These are phyloP conservation scores for Saitozyma sp. DNA, from an alignment of 768 basidiomycete genomes.

Conservation along the genomic window DNA sequence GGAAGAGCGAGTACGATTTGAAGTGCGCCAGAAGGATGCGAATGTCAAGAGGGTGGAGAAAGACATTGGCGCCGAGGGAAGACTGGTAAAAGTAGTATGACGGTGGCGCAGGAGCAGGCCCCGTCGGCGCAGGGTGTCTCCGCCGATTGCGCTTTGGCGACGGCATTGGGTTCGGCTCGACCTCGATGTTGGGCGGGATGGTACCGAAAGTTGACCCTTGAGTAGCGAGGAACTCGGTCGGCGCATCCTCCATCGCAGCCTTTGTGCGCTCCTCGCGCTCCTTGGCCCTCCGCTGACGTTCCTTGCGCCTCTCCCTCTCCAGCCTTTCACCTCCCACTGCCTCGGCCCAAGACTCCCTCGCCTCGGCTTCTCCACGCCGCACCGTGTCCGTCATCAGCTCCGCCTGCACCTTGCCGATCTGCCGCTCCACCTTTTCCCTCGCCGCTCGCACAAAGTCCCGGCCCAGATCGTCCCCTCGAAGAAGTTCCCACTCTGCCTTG, in stretches of 20 bases:
- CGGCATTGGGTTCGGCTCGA: slow-evolving; percentile 35
- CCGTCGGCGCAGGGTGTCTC: slow-evolving; percentile 55
- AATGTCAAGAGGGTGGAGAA: slow-evolving; percentile 94
- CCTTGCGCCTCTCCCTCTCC: slow-evolving; percentile 33
- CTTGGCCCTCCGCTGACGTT: slow-evolving; percentile 29
- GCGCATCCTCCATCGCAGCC: slow-evolving; percentile 19
- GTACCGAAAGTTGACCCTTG: slow-evolving; percentile 12
- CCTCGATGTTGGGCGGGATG: slow-evolving; percentile 33
- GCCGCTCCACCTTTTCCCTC: slow-evolving; percentile 70
- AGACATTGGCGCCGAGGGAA: slow-evolving; percentile 83
- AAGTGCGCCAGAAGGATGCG: slow-evolving; percentile 83
- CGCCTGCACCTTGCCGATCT: slow-evolving; percentile 69
- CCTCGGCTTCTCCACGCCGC: slow-evolving; percentile 65
- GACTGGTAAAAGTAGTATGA: slow-evolving; percentile 97
- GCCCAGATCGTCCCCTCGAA: slow-evolving; percentile 74
- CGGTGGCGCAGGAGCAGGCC: slow-evolving; percentile 77
- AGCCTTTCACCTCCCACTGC: slow-evolving; percentile 34
- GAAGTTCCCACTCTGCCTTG: slow-evolving; percentile 64
- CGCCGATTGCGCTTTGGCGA: slow-evolving; percentile 18
- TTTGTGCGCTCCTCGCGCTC: slow-evolving; percentile 23
- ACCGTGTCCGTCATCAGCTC: slow-evolving; percentile 73
- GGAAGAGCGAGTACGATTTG: slow-evolving; percentile 68
- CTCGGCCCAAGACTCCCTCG: slow-evolving; percentile 50
- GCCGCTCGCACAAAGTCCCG: slow-evolving; percentile 77
- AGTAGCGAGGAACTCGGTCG: slow-evolving; percentile 31